These are phyloP conservation scores for Plasmodium gaboni DNA, from an alignment of 169 alveolate genomes.

Conservation along the genomic window DNA sequence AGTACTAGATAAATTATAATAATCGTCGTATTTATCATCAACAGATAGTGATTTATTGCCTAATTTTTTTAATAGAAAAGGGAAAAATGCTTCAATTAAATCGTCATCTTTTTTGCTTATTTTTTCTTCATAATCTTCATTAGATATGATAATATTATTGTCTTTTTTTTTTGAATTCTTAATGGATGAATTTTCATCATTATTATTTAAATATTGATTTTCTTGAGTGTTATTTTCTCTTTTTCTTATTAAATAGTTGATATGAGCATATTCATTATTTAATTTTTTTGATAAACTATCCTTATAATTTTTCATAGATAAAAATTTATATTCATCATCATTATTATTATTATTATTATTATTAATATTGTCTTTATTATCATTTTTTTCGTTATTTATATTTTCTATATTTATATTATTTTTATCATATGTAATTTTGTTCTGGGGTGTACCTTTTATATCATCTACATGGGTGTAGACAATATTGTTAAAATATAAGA, in stretches of 20 bases:
- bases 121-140: slow-evolving; percentile 1
- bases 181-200: not conserved
- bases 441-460: slow-evolving; percentile 6
- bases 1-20: not conserved
- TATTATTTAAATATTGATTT: not conserved
- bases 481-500: slow-evolving; percentile 27
- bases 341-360: not conserved
- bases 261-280: not conserved
- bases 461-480: slow-evolving; percentile 2
- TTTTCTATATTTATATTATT: not conserved
- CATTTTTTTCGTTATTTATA: slow-evolving; percentile 6
- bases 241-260: slow-evolving; percentile 7
- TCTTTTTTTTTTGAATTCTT: not conserved
- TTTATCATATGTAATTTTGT: slow-evolving; percentile 1
- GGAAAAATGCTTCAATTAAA: not conserved
- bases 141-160: not conserved
- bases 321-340: not conserved
- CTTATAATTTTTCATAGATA: not conserved
- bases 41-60: not conserved
- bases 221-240: slow-evolving; percentile 7
- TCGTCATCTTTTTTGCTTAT: not conserved
- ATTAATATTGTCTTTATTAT: not conserved
- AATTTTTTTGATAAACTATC: not conserved
- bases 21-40: not conserved
- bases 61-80: not conserved